Evolutionary conservation across 2,329 filamentous ascomycete genomes (phyloP).

Genomic region (Botryotinia convoluta): DNA sequence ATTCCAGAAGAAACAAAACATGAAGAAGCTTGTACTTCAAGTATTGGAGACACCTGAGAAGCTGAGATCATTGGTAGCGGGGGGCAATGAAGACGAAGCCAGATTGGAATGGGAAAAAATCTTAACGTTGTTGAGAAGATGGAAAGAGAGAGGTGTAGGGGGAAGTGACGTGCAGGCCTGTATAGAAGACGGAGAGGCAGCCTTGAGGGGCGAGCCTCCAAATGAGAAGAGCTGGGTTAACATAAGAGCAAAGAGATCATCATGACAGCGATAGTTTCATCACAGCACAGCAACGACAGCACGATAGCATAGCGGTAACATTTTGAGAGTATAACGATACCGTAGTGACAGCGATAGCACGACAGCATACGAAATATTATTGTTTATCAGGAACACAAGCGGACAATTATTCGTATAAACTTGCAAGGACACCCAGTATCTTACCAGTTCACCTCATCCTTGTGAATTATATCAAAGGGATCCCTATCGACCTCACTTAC

Average conservation of each 20-base stretch:
- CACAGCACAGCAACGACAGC: neutral
- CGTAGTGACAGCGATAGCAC: neutral
- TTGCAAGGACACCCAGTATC: constrained; percentile 9
- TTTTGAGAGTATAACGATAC: neutral
- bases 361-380: neutral
- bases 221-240: constrained; percentile 30
- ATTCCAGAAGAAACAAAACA: constrained; percentile 23
- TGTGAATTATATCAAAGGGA: constrained; percentile 73
- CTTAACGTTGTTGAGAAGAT: constrained; percentile 32
- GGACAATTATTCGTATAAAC: neutral
- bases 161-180: constrained; percentile 36
- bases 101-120: constrained; percentile 42
- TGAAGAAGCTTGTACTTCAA: constrained; percentile 29
- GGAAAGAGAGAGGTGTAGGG: constrained; percentile 38
- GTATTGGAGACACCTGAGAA: constrained; percentile 39
- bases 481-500: constrained; percentile 81
- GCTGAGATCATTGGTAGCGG: constrained; percentile 55
- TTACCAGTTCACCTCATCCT: constrained; percentile 19
- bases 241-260: constrained; percentile 24
- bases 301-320: neutral
- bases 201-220: constrained; percentile 34
- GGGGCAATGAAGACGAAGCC: constrained; percentile 63
- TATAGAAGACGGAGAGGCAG: constrained; percentile 39
- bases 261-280: constrained; percentile 19
- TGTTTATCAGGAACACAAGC: neutral